Evolutionary conservation across 352 stramenopile species (phyloP).

Genomic region (Phytophthora meadii): DNA sequence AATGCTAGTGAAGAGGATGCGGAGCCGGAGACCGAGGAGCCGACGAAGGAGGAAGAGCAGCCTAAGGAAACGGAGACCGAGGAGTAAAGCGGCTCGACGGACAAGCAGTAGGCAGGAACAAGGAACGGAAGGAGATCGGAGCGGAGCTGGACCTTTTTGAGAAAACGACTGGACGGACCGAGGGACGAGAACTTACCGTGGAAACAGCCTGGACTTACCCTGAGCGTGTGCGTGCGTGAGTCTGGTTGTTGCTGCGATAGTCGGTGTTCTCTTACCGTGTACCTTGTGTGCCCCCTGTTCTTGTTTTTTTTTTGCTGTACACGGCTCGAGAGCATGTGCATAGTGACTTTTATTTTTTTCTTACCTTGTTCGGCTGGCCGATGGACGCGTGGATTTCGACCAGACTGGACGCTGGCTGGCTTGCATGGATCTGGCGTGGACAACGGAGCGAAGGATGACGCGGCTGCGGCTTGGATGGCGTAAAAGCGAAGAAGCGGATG

Average conservation of each 20-base stretch:
- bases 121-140: constrained; percentile 5
- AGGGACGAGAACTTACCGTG: constrained; percentile 27
- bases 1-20: constrained; percentile 16
- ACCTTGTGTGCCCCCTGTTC: constrained; percentile 43
- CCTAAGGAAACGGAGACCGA: constrained; percentile 3
- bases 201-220: constrained; percentile 28
- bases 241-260: constrained; percentile 47
- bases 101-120: constrained; percentile 16
- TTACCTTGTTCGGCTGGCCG: constrained; percentile 39
- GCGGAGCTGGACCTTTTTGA: constrained; percentile 30
- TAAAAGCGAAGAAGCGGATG: constrained; percentile 6
- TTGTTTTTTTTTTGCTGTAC: constrained; percentile 49
- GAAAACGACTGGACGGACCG: constrained; percentile 22
- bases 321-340: constrained; percentile 39
- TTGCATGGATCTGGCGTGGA: constrained; percentile 16
- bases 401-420: constrained; percentile 12
- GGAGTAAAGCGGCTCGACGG: constrained; percentile 22
- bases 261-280: constrained; percentile 50
- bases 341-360: constrained; percentile 51
- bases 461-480: constrained; percentile 18
- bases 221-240: constrained; percentile 42
- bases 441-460: constrained; percentile 30
- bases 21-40: constrained; percentile 14
- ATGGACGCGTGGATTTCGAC: constrained; percentile 28
- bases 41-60: constrained; percentile 24